Percentiles rank a stretch among this genome's conserved stretches.
phyloP scores from a whole-genome alignment of 768 basidiomycete species.

The Auricularia auricula-judae region DNA sequence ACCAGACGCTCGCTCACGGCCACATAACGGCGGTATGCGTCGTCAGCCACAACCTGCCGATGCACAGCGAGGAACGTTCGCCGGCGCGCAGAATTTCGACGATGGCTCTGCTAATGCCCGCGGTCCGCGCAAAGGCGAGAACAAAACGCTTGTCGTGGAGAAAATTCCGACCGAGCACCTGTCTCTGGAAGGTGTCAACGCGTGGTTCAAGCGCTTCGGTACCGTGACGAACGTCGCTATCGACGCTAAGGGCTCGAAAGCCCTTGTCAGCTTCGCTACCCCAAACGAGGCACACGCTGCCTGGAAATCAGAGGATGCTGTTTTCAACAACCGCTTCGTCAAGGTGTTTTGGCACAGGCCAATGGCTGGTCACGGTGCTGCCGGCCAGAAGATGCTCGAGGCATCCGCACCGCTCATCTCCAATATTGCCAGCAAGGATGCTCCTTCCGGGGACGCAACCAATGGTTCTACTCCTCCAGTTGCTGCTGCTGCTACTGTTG shows the following conservation, averaged over 20 bases:
- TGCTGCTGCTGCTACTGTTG: constrained; percentile 22
- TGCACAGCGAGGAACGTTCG: constrained; percentile 48
- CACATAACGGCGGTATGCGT: constrained; percentile 18
- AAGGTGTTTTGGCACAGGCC: constrained; percentile 94
- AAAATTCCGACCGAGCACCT: constrained; percentile 85
- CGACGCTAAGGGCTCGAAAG: constrained; percentile 62
- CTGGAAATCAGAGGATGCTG: constrained; percentile 90
- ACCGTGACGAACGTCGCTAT: constrained; percentile 87
- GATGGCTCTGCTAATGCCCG: constrained; percentile 33
- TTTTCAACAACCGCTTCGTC: constrained; percentile 89
- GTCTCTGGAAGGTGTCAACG: constrained; percentile 64
- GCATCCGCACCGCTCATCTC: constrained; percentile 71
- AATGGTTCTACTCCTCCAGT: neutral
- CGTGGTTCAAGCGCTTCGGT: constrained; percentile 88
- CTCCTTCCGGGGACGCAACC: neutral
- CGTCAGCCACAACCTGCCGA: constrained; percentile 26
- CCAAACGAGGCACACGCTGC: constrained; percentile 81
- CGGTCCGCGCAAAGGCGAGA: constrained; percentile 26
- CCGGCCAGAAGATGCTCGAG: constrained; percentile 66
- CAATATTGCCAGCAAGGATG: constrained; percentile 29
- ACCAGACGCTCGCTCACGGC: neutral
- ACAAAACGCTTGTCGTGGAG: constrained; percentile 84
- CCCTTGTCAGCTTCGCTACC: constrained; percentile 75
- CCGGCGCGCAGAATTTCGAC: constrained; percentile 55
- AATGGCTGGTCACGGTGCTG: constrained; percentile 80